Base-by-base conservation (phyloP, 1,284 basidiomycete genomes). In the Ceratobasidium sp. region DNA sequence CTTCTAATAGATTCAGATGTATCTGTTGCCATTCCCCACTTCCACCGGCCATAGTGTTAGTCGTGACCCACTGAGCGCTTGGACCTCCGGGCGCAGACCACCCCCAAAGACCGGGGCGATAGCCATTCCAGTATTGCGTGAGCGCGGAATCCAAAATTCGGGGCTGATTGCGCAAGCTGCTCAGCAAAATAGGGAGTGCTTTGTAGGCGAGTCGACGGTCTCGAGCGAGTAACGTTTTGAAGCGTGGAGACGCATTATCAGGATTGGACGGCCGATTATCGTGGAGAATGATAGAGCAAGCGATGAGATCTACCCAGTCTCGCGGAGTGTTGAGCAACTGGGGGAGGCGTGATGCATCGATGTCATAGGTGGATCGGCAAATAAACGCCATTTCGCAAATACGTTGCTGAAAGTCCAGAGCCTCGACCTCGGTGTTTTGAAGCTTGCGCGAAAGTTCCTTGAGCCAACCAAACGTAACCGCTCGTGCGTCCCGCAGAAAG, bases 291-390 rank as follows among this genome's bases (percentile, higher is more conserved):
- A 75, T 61, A 16, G 73, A 65, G 48, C 72, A 76, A 18, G 39
- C n/a, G 14, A 76, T 28, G 23, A 76, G 36, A 26, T 73, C n/a
- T 10, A 59, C 2, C 9, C 64, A 43, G 53, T 76, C 72, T 5
- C 52, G 50, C 2, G 30, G 16, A 23, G 45, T 55, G 3, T 18
- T 36, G 16, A 76, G n/a, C 0, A 76, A 23, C 4, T 23, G 0
- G 0, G 8, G 26, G 10, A 72, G 60, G 23, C 72, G 48, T 6
- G 6, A 3, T 1, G 5, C 21, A 21, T 74, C 75, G 2, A 76
- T 71, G 28, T 76, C 75, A 36, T 71, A 76, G 16, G 75, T 74
- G 23, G 52, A 36, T 3, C 74, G 73, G 45, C 74, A 76, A 8
- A 72, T 73, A 1, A 57, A 39, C 6, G 74, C 74, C 43, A 72